Evolutionary conservation across 495 filamentous ascomycete genomes (phyloP).

Genomic region (Hypoxylon trugodes): DNA sequence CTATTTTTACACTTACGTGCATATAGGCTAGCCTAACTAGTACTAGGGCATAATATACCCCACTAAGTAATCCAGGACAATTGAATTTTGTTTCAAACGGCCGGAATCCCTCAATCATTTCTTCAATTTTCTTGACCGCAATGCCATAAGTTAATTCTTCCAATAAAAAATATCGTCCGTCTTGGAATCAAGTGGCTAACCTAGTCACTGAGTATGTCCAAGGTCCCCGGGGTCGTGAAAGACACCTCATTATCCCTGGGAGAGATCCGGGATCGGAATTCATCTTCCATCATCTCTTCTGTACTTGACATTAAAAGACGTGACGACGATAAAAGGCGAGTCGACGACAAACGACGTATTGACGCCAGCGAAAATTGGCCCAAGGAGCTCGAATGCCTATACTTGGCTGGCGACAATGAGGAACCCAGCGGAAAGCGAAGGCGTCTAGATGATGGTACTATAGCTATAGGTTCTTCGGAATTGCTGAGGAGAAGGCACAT

Average conservation of each 20-base stretch:
- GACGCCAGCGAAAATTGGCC: conserved; percentile 40
- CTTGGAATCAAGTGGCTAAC: conserved; percentile 7
- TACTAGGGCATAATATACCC: not conserved
- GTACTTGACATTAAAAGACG: conserved; percentile 39
- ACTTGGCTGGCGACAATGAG: conserved; percentile 24
- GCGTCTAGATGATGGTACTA: conserved; percentile 33
- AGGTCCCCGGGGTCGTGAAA: conserved; percentile 39
- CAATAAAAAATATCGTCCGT: conserved; percentile 1
- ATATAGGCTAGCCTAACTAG: too few relatives aligned
- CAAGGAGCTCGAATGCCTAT: conserved; percentile 43
- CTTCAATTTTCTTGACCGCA: not conserved
- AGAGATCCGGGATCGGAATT: conserved; percentile 37
- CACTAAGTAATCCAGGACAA: not conserved
- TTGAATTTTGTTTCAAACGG: conserved; percentile 11
- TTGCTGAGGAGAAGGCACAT: conserved; percentile 37
- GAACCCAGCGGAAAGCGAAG: conserved; percentile 42
- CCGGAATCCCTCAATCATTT: not conserved
- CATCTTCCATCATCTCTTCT: conserved; percentile 34
- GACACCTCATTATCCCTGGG: conserved; percentile 43
- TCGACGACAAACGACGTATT: conserved; percentile 35
- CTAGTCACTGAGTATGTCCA: conserved; percentile 38
- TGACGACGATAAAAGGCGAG: conserved; percentile 36
- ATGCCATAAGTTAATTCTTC: not conserved
- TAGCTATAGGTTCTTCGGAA: conserved; percentile 15
- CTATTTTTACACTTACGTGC: too few relatives aligned